These are phyloP conservation scores for Ceratobasidium sp. DNA, from an alignment of 1,284 basidiomycete species.

Conservation along the genomic window DNA sequence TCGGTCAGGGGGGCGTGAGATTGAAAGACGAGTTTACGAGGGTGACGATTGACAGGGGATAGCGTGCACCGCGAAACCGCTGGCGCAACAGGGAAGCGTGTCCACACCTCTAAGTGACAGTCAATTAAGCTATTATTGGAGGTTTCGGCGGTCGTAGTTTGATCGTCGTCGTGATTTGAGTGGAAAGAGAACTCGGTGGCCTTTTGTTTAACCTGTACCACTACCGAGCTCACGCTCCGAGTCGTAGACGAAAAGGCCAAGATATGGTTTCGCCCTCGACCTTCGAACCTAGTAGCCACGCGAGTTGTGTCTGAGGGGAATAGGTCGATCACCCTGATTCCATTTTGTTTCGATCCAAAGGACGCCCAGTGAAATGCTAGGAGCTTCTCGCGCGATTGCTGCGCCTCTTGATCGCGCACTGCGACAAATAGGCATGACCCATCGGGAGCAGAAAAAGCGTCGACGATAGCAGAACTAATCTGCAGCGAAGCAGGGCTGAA, in stretches of 20 bases:
- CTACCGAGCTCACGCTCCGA: constrained; percentile 59
- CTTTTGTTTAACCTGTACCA: constrained; percentile 67
- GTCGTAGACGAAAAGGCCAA: constrained; percentile 58
- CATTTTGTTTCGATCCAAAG: constrained; percentile 67
- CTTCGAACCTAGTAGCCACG: constrained; percentile 64
- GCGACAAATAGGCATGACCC: constrained; percentile 38
- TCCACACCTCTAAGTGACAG: constrained; percentile 72
- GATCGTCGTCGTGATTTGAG: constrained; percentile 28
- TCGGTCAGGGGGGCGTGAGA: constrained; percentile 57
- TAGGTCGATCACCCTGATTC: constrained; percentile 47
- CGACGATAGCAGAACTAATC: constrained; percentile 2
- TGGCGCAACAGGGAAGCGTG: constrained; percentile 70
- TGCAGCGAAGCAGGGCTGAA: constrained; percentile 2
- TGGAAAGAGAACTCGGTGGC: constrained; percentile 68
- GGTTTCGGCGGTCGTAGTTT: constrained; percentile 50
- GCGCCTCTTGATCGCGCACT: not conserved
- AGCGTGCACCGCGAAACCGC: constrained; percentile 63
- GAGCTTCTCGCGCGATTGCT: constrained; percentile 48
- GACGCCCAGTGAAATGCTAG: constrained; percentile 68
- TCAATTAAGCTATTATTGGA: constrained; percentile 67
- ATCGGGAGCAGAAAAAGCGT: constrained; percentile 40
- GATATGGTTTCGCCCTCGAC: constrained; percentile 61
- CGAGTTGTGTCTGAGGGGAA: constrained; percentile 52
- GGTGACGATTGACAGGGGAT: constrained; percentile 55
- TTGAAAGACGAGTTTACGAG: constrained; percentile 62